Evolutionary conservation across 2,329 filamentous ascomycete genomes (phyloP).

Genomic region (Claviceps sp.): DNA sequence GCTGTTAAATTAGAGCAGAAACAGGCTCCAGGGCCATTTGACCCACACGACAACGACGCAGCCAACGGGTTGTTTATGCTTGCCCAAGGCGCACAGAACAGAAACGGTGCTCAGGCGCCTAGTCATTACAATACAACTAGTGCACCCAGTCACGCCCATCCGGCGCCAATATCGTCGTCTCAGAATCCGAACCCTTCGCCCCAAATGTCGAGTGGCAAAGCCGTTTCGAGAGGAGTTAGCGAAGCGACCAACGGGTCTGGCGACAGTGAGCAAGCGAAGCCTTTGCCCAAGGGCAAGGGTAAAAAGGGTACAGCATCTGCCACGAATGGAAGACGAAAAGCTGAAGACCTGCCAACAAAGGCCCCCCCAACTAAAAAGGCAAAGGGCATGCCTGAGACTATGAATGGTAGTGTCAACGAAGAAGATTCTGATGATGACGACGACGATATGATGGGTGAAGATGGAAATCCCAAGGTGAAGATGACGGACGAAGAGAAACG

Average conservation of each 20-base stretch:
- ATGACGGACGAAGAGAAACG: conserved; percentile 99
- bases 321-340: conserved; percentile 63
- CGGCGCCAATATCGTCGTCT: conserved; percentile 21
- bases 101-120: conserved; percentile 39
- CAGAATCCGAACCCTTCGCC: conserved; percentile 31
- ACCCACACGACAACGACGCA: conserved; percentile 86
- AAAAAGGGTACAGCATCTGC: conserved; percentile 46
- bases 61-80: conserved; percentile 90
- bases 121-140: conserved; percentile 34
- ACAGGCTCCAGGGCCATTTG: conserved; percentile 52
- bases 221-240: conserved; percentile 42
- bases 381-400: conserved; percentile 30
- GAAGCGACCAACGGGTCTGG: conserved; percentile 63
- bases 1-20: conserved; percentile 35
- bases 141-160: conserved; percentile 36
- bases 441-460: conserved; percentile 34
- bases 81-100: conserved; percentile 59
- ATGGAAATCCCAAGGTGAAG: conserved; percentile 52
- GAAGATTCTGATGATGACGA: conserved; percentile 38
- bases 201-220: conserved; percentile 36
- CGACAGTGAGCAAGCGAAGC: conserved; percentile 54
- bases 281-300: conserved; percentile 50
- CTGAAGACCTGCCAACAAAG: conserved; percentile 52
- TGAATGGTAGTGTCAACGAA: conserved; percentile 29
- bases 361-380: conserved; percentile 54